Percentiles rank a stretch among this genome's conserved stretches.
Conservation (phyloP, 352 stramenopile genomes). For the Phytophthora quininea region DNA sequence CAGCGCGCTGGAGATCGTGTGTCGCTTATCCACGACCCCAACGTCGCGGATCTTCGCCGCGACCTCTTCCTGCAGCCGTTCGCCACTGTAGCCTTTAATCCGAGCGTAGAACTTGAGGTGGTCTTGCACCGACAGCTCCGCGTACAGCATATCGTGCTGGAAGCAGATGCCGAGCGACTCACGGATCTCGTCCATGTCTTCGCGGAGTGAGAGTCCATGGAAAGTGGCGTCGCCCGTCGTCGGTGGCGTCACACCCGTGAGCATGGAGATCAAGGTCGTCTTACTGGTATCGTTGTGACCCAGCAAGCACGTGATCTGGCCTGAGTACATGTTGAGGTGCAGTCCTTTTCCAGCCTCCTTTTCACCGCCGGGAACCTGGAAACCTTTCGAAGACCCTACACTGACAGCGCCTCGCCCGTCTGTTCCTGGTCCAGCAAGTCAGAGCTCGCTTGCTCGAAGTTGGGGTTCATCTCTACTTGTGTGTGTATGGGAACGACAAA, state of each 20-base stretch:
- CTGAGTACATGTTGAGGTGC: slow-evolving; percentile 75
- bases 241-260: slow-evolving; percentile 62
- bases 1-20: slow-evolving; percentile 53
- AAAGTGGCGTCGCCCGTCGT: slow-evolving; percentile 61
- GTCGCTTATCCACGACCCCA: slow-evolving; percentile 57
- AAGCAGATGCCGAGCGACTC: slow-evolving; percentile 71
- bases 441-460: slow-evolving; percentile 47
- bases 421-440: slow-evolving; percentile 57
- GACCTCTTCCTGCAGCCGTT: slow-evolving; percentile 39
- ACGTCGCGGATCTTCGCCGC: slow-evolving; percentile 53
- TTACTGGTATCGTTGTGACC: slow-evolving; percentile 93
- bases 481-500: too few species aligned
- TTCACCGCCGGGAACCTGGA: slow-evolving; percentile 80
- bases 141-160: slow-evolving; percentile 85
- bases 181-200: slow-evolving; percentile 78
- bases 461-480: slow-evolving; percentile 51
- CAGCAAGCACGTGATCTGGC: slow-evolving; percentile 89
- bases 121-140: slow-evolving; percentile 76
- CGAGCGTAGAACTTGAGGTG: slow-evolving; percentile 70
- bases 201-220: slow-evolving; percentile 43
- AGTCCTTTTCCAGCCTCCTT: slow-evolving; percentile 90
- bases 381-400: slow-evolving; percentile 70
- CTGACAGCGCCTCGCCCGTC: slow-evolving; percentile 50
- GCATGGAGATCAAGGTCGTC: slow-evolving; percentile 93
- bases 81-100: slow-evolving; percentile 58